A percentile compares a stretch with the other conserved stretches of the same genome.
phyloP scores from a whole-genome alignment of 2,329 filamentous ascomycete species.

The Apiospora kogelbergensis region DNA sequence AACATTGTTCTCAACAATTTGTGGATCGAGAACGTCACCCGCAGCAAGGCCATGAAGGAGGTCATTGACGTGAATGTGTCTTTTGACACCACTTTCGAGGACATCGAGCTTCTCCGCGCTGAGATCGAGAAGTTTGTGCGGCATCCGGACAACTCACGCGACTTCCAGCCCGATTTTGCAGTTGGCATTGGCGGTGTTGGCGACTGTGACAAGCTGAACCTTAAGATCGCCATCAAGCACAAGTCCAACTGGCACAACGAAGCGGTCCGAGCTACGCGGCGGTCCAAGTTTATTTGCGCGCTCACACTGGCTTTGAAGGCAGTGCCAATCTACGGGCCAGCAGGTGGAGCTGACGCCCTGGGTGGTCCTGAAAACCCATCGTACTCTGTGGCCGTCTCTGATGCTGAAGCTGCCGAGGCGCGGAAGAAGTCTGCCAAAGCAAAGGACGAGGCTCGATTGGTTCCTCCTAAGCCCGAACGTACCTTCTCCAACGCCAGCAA shows the following conservation, averaged over 20 bases:
- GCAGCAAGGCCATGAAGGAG: conserved; percentile 90
- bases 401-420: conserved; percentile 64
- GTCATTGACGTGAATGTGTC: conserved; percentile 76
- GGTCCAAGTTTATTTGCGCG: conserved; percentile 97
- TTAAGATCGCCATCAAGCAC: conserved; percentile 83
- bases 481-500: conserved; percentile 20
- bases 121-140: conserved; percentile 87
- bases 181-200: conserved; percentile 78
- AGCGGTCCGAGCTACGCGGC: conserved; percentile 72
- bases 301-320: conserved; percentile 81
- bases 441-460: conserved; percentile 66
- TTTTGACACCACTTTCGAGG: conserved; percentile 86
- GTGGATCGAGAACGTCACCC: conserved; percentile 94
- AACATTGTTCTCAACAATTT: conserved; percentile 89
- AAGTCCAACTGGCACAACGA: conserved; percentile 95
- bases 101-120: conserved; percentile 78
- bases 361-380: conserved; percentile 72
- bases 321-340: conserved; percentile 82
- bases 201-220: conserved; percentile 82
- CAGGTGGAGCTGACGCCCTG: conserved; percentile 63
- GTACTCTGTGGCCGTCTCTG: conserved; percentile 76
- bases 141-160: conserved; percentile 80
- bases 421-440: conserved; percentile 58
- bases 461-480: conserved; percentile 44
- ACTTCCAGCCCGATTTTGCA: conserved; percentile 83